phyloP scores from a whole-genome alignment of 2,329 filamentous ascomycete species.

The Hypoxylon sp. region DNA sequence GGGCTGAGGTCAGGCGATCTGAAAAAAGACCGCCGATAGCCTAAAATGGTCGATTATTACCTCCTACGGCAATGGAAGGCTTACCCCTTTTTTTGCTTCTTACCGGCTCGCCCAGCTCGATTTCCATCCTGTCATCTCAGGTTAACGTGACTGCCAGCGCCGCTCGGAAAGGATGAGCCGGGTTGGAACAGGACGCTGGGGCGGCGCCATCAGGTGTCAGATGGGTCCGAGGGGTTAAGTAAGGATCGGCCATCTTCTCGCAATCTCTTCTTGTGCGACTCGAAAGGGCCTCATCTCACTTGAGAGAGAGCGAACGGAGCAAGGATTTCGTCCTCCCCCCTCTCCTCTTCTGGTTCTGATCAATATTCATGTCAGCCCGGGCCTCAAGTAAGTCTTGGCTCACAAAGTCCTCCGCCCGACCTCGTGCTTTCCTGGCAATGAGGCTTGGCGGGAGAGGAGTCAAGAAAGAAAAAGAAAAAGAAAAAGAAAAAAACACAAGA shows the following conservation, averaged over 20 bases:
- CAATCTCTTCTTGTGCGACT: slow-evolving; percentile 7
- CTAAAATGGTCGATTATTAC: not conserved
- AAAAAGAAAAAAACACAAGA: too few relatives aligned
- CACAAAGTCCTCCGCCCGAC: not conserved
- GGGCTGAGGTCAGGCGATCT: slow-evolving; percentile 8
- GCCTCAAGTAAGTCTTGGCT: not conserved
- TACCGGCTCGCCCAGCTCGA: not conserved
- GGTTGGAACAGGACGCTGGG: not conserved
- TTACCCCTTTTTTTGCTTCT: not conserved
- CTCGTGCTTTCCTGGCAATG: not conserved
- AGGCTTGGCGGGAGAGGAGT: not conserved
- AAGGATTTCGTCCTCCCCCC: not conserved
- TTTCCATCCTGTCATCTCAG: not conserved
- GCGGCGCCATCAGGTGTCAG: not conserved
- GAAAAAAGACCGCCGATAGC: not conserved
- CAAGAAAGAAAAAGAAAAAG: not conserved
- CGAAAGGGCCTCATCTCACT: slow-evolving; percentile 3
- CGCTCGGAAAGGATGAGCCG: slow-evolving; percentile 1
- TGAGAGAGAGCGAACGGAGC: not conserved
- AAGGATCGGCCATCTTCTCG: not conserved
- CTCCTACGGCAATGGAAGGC: not conserved
- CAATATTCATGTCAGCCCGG: slow-evolving; percentile 1
- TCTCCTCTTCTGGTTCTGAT: not conserved
- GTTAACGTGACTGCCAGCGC: not conserved
- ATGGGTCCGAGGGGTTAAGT: not conserved